These are phyloP conservation scores for Aegilops sharonensis DNA, from an alignment of 176 grass and related monocot species.

Conservation along the genomic window DNA sequence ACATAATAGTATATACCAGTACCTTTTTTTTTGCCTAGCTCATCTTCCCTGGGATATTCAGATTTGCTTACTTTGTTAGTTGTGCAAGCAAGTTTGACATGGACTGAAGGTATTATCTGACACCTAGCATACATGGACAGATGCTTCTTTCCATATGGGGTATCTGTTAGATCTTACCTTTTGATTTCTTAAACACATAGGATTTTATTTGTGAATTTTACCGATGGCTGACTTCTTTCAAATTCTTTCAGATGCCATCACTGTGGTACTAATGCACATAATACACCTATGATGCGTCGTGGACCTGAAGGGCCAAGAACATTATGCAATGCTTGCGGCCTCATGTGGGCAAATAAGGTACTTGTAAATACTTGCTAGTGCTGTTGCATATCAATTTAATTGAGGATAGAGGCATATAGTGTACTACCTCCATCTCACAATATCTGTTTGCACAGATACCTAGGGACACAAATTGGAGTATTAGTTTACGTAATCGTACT, in stretches of 20 bases:
- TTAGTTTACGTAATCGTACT: background rate
- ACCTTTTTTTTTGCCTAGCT: conserved; percentile 3
- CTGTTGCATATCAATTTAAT: background rate
- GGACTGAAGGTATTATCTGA: conserved; percentile 6
- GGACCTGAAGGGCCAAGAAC: conserved; percentile 98
- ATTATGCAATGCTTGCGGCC: conserved; percentile 93
- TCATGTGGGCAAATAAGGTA: conserved; percentile 99
- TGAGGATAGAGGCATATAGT: background rate
- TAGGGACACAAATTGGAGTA: background rate
- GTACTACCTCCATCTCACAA: background rate
- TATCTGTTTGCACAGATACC: background rate
- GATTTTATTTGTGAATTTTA: background rate
- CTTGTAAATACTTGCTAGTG: conserved; percentile 4
- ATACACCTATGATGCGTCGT: conserved; percentile 96
- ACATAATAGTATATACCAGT: background rate
- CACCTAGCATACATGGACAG: background rate
- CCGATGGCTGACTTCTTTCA: background rate
- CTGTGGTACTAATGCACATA: conserved; percentile 68
- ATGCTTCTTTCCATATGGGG: background rate
- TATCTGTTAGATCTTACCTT: background rate
- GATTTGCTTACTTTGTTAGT: conserved; percentile 10
- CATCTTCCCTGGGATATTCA: background rate
- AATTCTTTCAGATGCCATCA: conserved; percentile 79
- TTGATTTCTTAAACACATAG: background rate
- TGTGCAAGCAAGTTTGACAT: conserved; percentile 22